Evolutionary conservation across 108 stramenopile species (phyloP).

Genomic region (Mediolabrus comicus): DNA sequence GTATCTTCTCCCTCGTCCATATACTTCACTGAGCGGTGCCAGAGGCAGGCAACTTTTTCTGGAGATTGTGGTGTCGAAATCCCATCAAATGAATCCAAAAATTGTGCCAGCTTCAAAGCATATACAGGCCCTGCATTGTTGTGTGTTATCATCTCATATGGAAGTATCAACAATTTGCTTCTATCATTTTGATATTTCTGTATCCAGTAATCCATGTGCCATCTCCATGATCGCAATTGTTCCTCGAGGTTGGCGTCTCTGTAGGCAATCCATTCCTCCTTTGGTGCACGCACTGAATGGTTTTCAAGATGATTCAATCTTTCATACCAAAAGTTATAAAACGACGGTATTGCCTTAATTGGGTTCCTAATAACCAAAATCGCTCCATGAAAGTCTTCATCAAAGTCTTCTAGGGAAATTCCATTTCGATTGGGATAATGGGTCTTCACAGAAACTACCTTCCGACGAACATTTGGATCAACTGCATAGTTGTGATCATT

Average conservation of each 20-base stretch:
- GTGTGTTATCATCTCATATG: constrained; percentile 22
- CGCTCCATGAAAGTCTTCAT: constrained; percentile 12
- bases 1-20: neutral
- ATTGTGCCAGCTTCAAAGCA: constrained; percentile 1
- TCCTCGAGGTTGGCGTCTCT: constrained; percentile 27
- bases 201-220: constrained; percentile 40
- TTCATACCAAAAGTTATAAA: constrained; percentile 41
- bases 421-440: constrained; percentile 32
- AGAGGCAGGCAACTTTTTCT: constrained; percentile 15
- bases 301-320: constrained; percentile 10
- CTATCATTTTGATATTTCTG: constrained; percentile 12
- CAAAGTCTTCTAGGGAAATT: neutral
- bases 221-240: constrained; percentile 20
- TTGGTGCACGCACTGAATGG: constrained; percentile 27
- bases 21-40: constrained; percentile 27
- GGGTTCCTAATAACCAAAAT: constrained; percentile 44
- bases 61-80: neutral
- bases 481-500: constrained; percentile 25
- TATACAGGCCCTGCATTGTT: neutral
- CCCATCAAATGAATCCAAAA: constrained; percentile 7
- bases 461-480: constrained; percentile 14
- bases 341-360: constrained; percentile 35
- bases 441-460: constrained; percentile 36
- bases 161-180: constrained; percentile 9
- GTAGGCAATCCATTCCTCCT: constrained; percentile 36